phyloP scores from a whole-genome alignment of 2,329 filamentous ascomycete species.

The Macroventuria anomochaeta region DNA sequence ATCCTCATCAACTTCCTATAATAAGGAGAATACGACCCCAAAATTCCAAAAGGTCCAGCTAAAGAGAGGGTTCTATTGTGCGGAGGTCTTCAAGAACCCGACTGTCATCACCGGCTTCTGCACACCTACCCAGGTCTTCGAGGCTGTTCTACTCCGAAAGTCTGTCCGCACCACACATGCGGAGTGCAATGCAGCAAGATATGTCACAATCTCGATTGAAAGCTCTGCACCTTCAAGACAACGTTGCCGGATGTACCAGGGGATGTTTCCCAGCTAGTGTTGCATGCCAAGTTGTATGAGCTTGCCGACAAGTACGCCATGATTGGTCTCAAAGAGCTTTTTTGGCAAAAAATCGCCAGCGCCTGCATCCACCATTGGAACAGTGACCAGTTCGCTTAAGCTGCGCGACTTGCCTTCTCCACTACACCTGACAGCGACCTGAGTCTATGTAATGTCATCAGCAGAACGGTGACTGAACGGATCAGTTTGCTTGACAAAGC shows the following conservation, averaged over 20 bases:
- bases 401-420: constrained; percentile 32
- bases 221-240: not conserved
- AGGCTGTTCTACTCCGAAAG: not conserved
- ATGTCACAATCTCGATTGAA: not conserved
- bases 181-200: not conserved
- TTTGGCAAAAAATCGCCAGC: constrained; percentile 6
- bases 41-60: not conserved
- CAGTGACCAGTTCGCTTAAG: constrained; percentile 26
- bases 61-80: not conserved
- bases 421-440: constrained; percentile 35
- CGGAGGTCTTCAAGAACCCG: not conserved
- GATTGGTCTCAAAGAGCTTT: constrained; percentile 10
- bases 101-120: not conserved
- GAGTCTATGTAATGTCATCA: constrained; percentile 35
- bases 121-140: not conserved
- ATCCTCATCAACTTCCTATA: constrained; percentile 25
- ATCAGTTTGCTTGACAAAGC: constrained; percentile 4
- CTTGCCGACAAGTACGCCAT: constrained; percentile 22
- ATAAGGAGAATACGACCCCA: constrained; percentile 18
- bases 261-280: not conserved
- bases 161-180: not conserved
- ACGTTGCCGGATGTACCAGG: not conserved
- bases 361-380: constrained; percentile 21
- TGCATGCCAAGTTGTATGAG: constrained; percentile 14
- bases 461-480: constrained; percentile 31